These are phyloP conservation scores for Septoria linicola DNA, from an alignment of 2,329 filamentous ascomycete species.

Conservation along the genomic window DNA sequence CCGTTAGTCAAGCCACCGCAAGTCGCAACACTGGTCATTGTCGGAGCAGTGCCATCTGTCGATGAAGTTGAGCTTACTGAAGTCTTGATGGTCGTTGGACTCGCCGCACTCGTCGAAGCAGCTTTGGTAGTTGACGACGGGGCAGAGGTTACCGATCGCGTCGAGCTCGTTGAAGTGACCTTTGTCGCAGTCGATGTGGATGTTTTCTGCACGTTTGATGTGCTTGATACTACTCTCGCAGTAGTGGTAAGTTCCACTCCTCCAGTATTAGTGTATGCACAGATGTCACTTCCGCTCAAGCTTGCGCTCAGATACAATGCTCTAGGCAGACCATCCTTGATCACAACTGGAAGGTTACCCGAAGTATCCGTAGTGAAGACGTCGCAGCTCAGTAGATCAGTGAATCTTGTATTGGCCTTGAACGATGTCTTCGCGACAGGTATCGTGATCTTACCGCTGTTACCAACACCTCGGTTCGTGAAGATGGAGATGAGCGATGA, in stretches of 20 bases:
- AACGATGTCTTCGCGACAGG: conserved; percentile 16
- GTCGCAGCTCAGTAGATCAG: conserved; percentile 49
- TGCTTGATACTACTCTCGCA: not conserved
- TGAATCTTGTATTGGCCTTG: conserved; percentile 18
- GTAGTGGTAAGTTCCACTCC: not conserved
- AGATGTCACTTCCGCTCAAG: conserved; percentile 42
- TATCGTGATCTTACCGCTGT: conserved; percentile 11
- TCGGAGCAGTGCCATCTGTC: not conserved
- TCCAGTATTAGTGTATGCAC: conserved; percentile 24
- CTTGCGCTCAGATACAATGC: conserved; percentile 43
- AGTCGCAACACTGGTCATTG: not conserved
- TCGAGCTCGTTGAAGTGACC: not conserved
- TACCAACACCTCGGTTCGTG: conserved; percentile 18
- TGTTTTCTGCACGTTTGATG: not conserved
- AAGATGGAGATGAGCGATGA: conserved; percentile 20
- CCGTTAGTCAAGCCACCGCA: conserved; percentile 18
- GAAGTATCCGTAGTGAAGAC: conserved; percentile 43
- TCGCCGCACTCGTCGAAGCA: conserved; percentile 1
- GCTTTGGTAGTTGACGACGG: not conserved
- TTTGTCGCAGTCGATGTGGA: not conserved
- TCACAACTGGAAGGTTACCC: conserved; percentile 47
- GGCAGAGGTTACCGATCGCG: not conserved
- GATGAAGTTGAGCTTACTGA: not conserved
- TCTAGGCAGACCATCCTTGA: conserved; percentile 46
- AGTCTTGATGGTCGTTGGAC: not conserved